Conservation (phyloP, 2,329 filamentous ascomycete species). For the Cadophora gregata region DNA sequence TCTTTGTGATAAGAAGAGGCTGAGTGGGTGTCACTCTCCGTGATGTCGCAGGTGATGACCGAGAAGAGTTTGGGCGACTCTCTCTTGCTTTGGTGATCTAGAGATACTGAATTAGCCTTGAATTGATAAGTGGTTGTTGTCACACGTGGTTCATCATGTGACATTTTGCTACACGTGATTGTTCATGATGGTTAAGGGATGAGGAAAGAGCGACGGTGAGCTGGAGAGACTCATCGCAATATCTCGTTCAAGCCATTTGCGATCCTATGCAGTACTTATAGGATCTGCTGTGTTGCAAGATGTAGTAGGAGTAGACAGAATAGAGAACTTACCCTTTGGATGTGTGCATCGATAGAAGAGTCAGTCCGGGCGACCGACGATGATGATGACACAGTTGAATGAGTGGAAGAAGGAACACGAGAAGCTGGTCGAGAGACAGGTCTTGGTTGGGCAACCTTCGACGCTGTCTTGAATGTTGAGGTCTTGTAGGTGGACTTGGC, state of each 20-base stretch:
- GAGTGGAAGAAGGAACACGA: conserved; percentile 20
- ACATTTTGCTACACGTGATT: neutral
- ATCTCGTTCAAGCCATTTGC: neutral
- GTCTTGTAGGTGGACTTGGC: conserved; percentile 22
- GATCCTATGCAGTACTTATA: neutral
- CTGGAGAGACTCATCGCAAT: neutral
- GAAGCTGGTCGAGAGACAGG: conserved; percentile 22
- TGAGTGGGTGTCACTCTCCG: conserved; percentile 23
- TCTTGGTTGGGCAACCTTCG: conserved; percentile 13
- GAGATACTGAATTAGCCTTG: neutral
- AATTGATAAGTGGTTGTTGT: neutral
- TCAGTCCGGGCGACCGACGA: conserved; percentile 20
- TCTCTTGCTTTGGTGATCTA: conserved; percentile 10
- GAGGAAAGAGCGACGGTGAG: neutral
- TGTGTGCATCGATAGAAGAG: conserved; percentile 19
- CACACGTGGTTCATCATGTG: no score
- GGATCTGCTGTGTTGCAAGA: neutral
- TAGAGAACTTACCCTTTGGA: conserved; percentile 14
- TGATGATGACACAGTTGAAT: conserved; percentile 5
- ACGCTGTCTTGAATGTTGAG: conserved; percentile 20
- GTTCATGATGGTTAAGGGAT: neutral
- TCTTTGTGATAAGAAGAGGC: conserved; percentile 25
- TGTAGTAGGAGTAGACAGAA: neutral
- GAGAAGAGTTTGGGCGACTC: conserved; percentile 14
- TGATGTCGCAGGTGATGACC: conserved; percentile 15